phyloP scores from a whole-genome alignment of 495 filamentous ascomycete genomes.

The Aspergillus panamensis region DNA sequence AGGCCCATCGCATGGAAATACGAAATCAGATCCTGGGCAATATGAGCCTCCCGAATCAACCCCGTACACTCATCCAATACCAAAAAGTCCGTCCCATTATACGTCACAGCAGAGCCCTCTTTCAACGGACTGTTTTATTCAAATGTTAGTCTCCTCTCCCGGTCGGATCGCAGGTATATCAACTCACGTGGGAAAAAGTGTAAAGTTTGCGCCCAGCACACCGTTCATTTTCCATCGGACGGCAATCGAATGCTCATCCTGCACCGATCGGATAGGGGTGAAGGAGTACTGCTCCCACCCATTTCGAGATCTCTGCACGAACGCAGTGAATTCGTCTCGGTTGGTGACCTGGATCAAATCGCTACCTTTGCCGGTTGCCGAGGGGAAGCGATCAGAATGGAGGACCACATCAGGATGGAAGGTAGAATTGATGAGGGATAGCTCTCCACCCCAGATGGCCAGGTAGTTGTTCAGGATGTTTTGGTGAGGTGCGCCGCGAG shows the following conservation, averaged over 20 bases:
- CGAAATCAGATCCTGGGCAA: not conserved
- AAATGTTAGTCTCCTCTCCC: not conserved
- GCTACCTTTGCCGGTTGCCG: not conserved
- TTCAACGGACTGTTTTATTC: not conserved
- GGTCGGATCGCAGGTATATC: not conserved
- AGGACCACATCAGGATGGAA: not conserved
- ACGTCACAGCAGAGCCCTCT: not conserved
- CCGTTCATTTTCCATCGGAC: not conserved
- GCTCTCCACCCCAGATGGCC: not conserved
- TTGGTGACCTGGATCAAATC: not conserved
- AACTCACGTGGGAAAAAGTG: not conserved
- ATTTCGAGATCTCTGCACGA: not conserved
- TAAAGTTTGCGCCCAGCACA: not conserved
- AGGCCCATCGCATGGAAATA: constrained; percentile 14
- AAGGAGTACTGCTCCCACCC: not conserved
- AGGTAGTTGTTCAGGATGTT: not conserved
- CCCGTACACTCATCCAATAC: not conserved
- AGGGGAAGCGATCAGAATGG: not conserved
- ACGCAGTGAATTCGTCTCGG: not conserved
- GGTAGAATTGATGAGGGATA: not conserved
- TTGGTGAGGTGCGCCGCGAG: not conserved
- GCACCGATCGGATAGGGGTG: not conserved
- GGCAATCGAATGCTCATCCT: not conserved
- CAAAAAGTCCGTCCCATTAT: not conserved
- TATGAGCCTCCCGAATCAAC: not conserved